phyloP scores from a whole-genome alignment of 2,329 filamentous ascomycete species.

The Cyclaneusma minus region DNA sequence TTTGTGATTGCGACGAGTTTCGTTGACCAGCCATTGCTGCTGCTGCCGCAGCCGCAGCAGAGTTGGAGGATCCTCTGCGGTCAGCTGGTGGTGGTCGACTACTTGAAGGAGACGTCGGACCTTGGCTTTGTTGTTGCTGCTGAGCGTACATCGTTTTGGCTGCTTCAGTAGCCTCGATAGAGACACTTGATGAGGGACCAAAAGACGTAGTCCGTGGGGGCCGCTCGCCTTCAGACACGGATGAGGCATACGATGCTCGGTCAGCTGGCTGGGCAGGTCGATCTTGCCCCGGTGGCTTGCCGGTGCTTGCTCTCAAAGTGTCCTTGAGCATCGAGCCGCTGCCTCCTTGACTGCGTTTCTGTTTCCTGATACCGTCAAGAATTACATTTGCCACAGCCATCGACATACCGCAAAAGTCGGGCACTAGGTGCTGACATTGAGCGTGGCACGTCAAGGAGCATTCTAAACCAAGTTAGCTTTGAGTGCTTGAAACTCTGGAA shows the following conservation, averaged over 20 bases:
- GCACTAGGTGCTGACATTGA: conserved; percentile 84
- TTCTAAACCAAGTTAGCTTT: conserved; percentile 37
- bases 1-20: conserved; percentile 7
- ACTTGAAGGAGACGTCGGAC: too few species aligned
- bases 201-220: conserved; percentile 19
- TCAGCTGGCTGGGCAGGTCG: conserved; percentile 6
- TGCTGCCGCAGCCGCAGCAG: conserved; percentile 40
- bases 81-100: too few species aligned
- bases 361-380: conserved; percentile 66
- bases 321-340: conserved; percentile 43
- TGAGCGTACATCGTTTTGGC: conserved; percentile 45
- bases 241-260: conserved; percentile 14
- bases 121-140: conserved; percentile 27
- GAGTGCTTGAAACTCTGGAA: conserved; percentile 4
- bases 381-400: conserved; percentile 96
- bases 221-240: conserved; percentile 10
- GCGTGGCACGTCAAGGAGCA: conserved; percentile 85
- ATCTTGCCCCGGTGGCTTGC: conserved; percentile 21
- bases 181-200: conserved; percentile 22
- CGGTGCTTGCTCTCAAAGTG: conserved; percentile 54
- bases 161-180: conserved; percentile 42
- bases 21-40: conserved; percentile 37
- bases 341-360: conserved; percentile 52
- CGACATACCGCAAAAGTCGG: conserved; percentile 98
- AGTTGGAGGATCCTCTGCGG: conserved; percentile 32